Conservation (phyloP, 2,329 filamentous ascomycete species). For the Diaporthe australafricana region DNA sequence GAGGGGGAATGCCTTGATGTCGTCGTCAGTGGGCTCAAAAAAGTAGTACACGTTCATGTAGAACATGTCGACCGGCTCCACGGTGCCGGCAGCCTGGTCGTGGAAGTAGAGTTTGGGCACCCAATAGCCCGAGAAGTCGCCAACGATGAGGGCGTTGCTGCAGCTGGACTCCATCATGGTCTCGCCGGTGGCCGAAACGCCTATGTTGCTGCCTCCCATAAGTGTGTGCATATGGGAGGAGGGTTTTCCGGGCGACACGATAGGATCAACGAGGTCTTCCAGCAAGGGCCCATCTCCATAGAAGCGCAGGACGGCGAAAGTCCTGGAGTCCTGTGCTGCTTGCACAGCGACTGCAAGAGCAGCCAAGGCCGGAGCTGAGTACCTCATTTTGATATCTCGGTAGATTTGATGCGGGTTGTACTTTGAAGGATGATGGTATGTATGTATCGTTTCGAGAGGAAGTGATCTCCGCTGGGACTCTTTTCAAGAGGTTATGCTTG, state of each 20-base stretch:
- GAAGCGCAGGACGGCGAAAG: conserved; percentile 79
- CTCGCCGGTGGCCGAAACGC: conserved; percentile 69
- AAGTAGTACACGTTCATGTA: conserved; percentile 85
- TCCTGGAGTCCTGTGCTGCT: conserved; percentile 58
- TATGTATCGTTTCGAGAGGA: background rate
- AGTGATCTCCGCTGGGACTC: background rate
- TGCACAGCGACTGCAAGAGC: conserved; percentile 52
- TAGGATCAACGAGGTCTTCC: conserved; percentile 73
- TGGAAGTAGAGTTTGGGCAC: conserved; percentile 77
- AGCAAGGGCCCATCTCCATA: conserved; percentile 72
- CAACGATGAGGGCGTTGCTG: conserved; percentile 75
- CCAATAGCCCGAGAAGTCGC: conserved; percentile 83
- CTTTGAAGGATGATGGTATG: background rate
- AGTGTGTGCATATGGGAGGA: conserved; percentile 77
- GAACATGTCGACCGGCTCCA: conserved; percentile 75
- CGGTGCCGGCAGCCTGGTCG: conserved; percentile 70
- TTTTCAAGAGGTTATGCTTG: conserved; percentile 41
- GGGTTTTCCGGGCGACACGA: conserved; percentile 70
- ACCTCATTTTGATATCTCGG: conserved; percentile 25
- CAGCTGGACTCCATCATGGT: conserved; percentile 72
- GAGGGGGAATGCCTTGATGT: conserved; percentile 75
- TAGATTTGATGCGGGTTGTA: background rate
- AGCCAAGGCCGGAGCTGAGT: conserved; percentile 42
- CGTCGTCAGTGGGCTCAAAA: conserved; percentile 73
- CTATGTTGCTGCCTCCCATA: conserved; percentile 77